Base-by-base conservation (phyloP, 1,284 basidiomycete genomes). In the Malassezia yamatoensis region DNA sequence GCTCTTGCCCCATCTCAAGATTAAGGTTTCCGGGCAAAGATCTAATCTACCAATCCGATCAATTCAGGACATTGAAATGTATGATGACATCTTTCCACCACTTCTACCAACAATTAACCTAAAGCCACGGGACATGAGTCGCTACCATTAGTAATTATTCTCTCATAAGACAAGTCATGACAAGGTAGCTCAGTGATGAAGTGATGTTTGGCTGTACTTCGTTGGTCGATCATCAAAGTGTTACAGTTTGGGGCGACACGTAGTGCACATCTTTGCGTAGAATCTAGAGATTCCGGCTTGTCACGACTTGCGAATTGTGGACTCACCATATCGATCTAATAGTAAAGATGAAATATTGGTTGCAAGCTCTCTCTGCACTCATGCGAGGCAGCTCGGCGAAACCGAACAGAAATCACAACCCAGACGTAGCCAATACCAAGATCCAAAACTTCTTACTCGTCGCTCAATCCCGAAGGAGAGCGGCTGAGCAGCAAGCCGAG, bases 191-290 rank as follows among this genome's bases (percentile, higher is more conserved):
- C 54, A 56, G 54, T 29, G 54, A 46, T 51, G 54, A 56, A 56
- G 54, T 41, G 24, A n/a, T 56, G 54, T 57, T 57, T 57, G 54
- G 54, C 54, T 57, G 45, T 57, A 37, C 54, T 57, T 51, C 49
- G 36, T 49, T 53, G 55, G 55, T 58, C 55, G 46, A 58, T 58
- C 55, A 53, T 35, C 55, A 58, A 53, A n/a, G 35, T 36, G 16
- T 35, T 58, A 29, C 55, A 58, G 55, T 53, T 45, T 58, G 55
- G 55, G 55, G 55, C 55, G 55, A 58, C 55, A 58, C 55, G 38
- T 16, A n/a, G 52, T 53, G 34, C 55, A 41, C 55, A 58, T 58
- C 55, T 39, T 57, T 15, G 54, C 50, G 8, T 34, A 34, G 21
- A 43, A 20, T 20, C 16, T 5, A 7, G 1, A 3, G 20, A 39